Base-by-base conservation (phyloP, 2,329 filamentous ascomycete genomes). In the Colletotrichum sp. region DNA sequence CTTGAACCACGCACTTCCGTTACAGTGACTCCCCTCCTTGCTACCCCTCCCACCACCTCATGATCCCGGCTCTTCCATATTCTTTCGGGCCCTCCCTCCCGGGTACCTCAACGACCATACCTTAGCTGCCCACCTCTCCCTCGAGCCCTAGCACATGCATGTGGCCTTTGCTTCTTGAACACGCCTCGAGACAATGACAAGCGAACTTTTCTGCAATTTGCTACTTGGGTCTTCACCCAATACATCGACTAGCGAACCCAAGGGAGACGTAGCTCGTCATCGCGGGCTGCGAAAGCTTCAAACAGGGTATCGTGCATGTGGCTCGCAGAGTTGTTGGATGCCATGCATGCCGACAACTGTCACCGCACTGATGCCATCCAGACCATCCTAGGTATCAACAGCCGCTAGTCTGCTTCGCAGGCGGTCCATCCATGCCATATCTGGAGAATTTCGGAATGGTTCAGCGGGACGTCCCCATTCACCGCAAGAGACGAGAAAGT, bases 301-400 rank as follows among this genome's bases (percentile, higher is more conserved):
- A 43, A 55, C 61, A 32, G 36, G 57, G 61, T 34, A 64, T 59
- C n/a, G 63, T 57, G 39, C 63, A 43, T 34, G 43, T 59, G 55
- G 24, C 63, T 72, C 32, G 30, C 70, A 60, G 63, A 65, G 43
- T 60, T 52, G 43, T 21, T 68, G 70, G 64, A 66, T 59, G 43
- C 26, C 71, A 68, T 76, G 74, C 70, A 69, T 76, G 74, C 59
- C 70, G 65, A 65, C 68, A 69, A 28, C 57, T 73, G 70, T 59
- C 59, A 75, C 70, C 48, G 59, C 64, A 65, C 65, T 76, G 74
- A 74, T 76, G 74, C 70, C 74, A 74, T 76, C 65, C 64, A 63
- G 32, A 14, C 63, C 63, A 28, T 72, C 61, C 55, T 21, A 52
- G 43, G n/a, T 55, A 69, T 76, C 74, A 66, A 59, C 64, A 65